These are phyloP conservation scores for Chernovozyma aurita DNA, from an alignment of 1,139 yeast genomes.

Conservation along the genomic window DNA sequence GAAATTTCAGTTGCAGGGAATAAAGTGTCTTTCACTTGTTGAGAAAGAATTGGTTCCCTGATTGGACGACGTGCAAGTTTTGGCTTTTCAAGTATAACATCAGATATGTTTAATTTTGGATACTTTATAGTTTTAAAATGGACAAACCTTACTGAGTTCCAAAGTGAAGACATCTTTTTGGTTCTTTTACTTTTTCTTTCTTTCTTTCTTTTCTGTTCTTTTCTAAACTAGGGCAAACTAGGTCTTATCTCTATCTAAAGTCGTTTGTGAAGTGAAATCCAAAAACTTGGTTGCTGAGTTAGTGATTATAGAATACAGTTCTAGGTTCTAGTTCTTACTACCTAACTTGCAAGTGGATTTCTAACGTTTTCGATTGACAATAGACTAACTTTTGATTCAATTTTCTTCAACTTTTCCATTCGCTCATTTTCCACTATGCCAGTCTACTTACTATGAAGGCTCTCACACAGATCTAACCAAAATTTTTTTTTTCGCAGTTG, in stretches of 20 bases:
- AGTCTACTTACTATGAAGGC: background rate
- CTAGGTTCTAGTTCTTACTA: no score
- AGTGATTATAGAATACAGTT: no score
- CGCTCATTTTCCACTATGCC: background rate
- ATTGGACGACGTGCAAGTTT: constrained; percentile 36
- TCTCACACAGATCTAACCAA: background rate
- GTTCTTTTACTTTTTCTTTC: background rate
- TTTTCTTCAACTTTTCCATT: background rate
- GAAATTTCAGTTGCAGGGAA: constrained; percentile 39
- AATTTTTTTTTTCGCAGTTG: background rate
- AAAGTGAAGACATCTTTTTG: background rate
- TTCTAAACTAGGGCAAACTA: background rate
- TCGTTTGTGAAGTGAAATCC: no score
- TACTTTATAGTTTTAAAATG: constrained; percentile 34
- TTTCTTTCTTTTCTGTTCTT: background rate
- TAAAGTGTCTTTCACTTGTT: constrained; percentile 35
- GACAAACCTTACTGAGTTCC: constrained; percentile 12
- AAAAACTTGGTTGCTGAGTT: background rate
- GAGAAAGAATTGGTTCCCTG: constrained; percentile 39
- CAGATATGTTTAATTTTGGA: constrained; percentile 38
- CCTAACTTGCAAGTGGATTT: no score
- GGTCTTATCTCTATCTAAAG: no score
- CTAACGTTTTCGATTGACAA: no score
- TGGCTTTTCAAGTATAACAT: constrained; percentile 37
- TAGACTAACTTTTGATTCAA: no score